Evolutionary conservation across 2,329 filamentous ascomycete genomes (phyloP), one percentile per base, ranked within the genome.

Genomic region (Rhinocladiella mackenziei): DNA sequence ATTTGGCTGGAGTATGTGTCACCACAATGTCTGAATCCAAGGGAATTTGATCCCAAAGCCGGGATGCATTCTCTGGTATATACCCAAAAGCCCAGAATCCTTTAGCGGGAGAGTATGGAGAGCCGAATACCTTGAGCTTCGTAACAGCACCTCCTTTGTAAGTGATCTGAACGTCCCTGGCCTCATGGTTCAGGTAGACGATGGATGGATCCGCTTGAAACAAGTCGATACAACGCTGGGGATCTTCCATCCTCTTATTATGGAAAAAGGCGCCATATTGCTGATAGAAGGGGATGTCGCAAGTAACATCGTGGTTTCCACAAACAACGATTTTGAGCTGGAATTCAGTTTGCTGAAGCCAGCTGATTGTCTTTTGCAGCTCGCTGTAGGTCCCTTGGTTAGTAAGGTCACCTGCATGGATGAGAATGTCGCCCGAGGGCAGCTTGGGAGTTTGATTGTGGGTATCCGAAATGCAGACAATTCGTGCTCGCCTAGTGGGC

Each of bases 1-100:
- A 69, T 38, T 62, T 62, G 14, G 75, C 71, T 41, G 77, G 77
- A 34, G 72, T 76, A 64, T 81, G 77, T 10, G 76, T 77, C 29
- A 80, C 63, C 10, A 80, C 60, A 23, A 80, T 62, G 55, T 80
- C 74, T 3, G 68, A 63, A 36, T 75, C 73, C 13, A 62, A 51
- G 33, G 74, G 72, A 18, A 80, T 74, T 6, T 63, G 60, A 33
- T 60, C 49, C 76, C 76, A 81, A 6, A 76, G 58, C 9, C 57
- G 45, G 29, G 56, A 49, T 9, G 70, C 72, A 34, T 66, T 59
- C 2, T 62, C 56, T n/a, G 61, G 51, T 14, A 61, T 55, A 59
- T 80, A 80, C 50, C 73, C 69, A 54, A 80, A 80, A 1, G 74
- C 77, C 73, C 75, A 77, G n/a, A 66, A 63, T 2, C 65, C 62